phyloP scores from a whole-genome alignment of 169 alveolate genomes.

The Eimeria acervulina region DNA sequence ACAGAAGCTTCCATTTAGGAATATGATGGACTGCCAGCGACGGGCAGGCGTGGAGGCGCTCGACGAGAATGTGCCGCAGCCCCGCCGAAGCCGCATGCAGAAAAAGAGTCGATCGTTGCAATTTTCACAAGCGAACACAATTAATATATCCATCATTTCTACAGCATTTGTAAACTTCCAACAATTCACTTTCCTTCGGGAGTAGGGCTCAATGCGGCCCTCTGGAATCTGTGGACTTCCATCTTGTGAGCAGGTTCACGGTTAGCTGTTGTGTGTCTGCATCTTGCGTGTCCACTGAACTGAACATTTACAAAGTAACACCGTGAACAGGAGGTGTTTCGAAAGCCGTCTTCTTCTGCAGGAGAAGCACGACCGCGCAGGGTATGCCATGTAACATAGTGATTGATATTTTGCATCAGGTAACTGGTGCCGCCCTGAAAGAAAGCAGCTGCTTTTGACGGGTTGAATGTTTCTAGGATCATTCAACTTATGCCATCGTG shows the following conservation, averaged over 20 bases:
- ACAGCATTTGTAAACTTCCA: background rate
- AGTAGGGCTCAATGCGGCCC: background rate
- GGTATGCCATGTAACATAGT: background rate
- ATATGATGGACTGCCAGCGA: background rate
- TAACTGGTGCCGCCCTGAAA: background rate
- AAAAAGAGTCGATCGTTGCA: background rate
- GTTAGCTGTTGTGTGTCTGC: background rate
- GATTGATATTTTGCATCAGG: background rate
- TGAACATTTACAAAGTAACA: background rate
- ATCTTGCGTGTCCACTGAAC: background rate
- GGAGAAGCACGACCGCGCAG: background rate
- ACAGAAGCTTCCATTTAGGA: background rate
- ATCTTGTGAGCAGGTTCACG: background rate
- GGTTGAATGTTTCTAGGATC: background rate
- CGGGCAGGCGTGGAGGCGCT: conserved; percentile 14
- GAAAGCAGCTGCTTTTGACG: background rate
- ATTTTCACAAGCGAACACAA: background rate
- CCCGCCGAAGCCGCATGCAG: conserved; percentile 70
- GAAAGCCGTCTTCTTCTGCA: background rate
- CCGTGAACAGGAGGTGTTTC: background rate
- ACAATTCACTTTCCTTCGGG: background rate
- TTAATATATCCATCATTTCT: background rate
- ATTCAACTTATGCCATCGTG: background rate
- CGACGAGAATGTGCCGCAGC: conserved; percentile 56
- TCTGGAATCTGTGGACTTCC: background rate